Evolutionary conservation across 495 filamentous ascomycete genomes (phyloP), one percentile per base, ranked within the genome.

Genomic region (Talaromyces nanjingensis): DNA sequence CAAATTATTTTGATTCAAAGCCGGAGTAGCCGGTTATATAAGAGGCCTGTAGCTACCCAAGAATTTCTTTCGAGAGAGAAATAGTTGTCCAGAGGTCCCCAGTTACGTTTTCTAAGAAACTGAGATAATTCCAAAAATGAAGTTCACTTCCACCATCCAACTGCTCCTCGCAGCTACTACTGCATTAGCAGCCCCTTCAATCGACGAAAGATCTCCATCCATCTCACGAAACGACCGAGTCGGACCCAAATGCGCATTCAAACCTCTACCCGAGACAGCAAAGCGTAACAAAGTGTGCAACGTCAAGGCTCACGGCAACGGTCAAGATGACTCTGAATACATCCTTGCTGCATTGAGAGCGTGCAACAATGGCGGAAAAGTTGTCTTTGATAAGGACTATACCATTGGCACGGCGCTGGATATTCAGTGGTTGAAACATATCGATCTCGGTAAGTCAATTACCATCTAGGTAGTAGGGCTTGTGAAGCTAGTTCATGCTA

Each of bases 341-440:
- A 84, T 91, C 59, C 72, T 89, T 3, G 68, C 76, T 0, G 85
- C 87, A 4, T 69, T 89, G 52, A 76, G 85, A 42, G 66, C 79
- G 25, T 90, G 87, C 72, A 90, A 90, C 69, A 75, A 87, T 70
- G 88, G 87, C 18, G 88, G 86, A 3, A 84, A 83, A 63, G 84
- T 87, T 5, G 78, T 90, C 8, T 89, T 90, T 66, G 76, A 80
- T 22, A 76, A 71, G 63, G 73, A 76, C 4, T 91, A 89, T 66
- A 81, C 77, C 25, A 83, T 90, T 64, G 84, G 84, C 4, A 89
- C 82, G 6, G 87, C 87, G 6, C 69, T 90, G 64, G 84, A 90
- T 66, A 70, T 88, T 74, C 87, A 81, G 0, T 87, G 85, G 66
- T 71, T 89, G 54, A 79, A 83, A 53, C 79, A 87, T 67, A 76